phyloP scores from a whole-genome alignment of 2,329 filamentous ascomycete genomes.

The Aspergillus tanneri region DNA sequence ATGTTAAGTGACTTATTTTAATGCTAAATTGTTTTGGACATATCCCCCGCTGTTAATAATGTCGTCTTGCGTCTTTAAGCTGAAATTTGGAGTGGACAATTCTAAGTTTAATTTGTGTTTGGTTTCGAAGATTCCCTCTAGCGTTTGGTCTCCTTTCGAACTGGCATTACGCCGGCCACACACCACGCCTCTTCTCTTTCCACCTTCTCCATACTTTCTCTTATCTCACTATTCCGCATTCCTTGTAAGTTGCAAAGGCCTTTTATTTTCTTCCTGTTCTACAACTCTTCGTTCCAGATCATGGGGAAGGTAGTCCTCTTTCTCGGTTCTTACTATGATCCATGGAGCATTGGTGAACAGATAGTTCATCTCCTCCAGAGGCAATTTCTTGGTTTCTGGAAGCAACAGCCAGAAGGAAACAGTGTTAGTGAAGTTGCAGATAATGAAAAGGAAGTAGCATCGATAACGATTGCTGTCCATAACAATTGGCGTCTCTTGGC shows the following conservation, averaged over 20 bases:
- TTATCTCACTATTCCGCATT: constrained; percentile 9
- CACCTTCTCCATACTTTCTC: not conserved
- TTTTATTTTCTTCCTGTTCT: constrained; percentile 54
- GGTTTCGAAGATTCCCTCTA: no score
- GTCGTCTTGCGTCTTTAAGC: no score
- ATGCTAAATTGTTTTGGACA: no score
- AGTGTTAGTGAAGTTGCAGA: constrained; percentile 69
- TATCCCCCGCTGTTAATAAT: no score
- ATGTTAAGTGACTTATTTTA: no score
- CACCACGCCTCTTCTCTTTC: not conserved
- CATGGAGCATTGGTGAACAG: constrained; percentile 65
- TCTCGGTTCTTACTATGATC: constrained; percentile 60
- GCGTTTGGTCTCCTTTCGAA: no score
- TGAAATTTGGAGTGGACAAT: no score
- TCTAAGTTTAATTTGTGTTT: no score
- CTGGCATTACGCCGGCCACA: not conserved
- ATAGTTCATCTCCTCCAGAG: constrained; percentile 68
- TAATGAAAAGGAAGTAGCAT: constrained; percentile 61
- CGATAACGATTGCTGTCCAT: constrained; percentile 55
- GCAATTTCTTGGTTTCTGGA: constrained; percentile 63
- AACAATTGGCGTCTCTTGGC: constrained; percentile 64
- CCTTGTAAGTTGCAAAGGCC: constrained; percentile 19
- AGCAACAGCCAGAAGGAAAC: constrained; percentile 67
- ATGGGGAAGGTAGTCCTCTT: constrained; percentile 51
- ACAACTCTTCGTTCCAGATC: constrained; percentile 61